A percentile compares a stretch with the other conserved stretches of the same genome.
Evolutionary conservation across 2,329 filamentous ascomycete genomes (phyloP).

Genomic region (Colletotrichum sp.): DNA sequence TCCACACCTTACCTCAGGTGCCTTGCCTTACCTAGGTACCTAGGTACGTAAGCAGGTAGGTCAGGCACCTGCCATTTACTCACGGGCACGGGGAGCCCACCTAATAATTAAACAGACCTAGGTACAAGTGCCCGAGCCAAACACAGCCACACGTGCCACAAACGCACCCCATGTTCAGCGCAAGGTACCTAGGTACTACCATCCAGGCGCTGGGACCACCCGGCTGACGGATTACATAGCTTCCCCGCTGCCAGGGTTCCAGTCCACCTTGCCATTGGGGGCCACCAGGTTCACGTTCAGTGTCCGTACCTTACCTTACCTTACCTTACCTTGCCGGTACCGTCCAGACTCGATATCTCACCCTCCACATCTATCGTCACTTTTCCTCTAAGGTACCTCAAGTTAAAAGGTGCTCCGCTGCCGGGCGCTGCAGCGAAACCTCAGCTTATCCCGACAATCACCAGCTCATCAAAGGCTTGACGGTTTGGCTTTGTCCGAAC

Average conservation of each 20-base stretch:
- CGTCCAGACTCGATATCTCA: background rate
- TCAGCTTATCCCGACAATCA: background rate
- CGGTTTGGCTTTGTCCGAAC: background rate
- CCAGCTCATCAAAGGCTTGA: background rate
- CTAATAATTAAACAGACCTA: background rate
- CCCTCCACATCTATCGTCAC: background rate
- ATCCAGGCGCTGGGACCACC: background rate
- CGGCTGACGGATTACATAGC: constrained; percentile 14
- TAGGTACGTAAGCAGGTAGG: background rate
- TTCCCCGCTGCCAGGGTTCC: constrained; percentile 9
- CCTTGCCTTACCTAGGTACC: too few species aligned
- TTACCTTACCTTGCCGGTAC: background rate
- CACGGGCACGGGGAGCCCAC: background rate
- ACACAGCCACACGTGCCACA: constrained; percentile 2
- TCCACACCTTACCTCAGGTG: background rate
- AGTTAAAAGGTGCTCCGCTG: background rate
- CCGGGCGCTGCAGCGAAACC: too few species aligned
- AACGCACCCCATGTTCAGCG: background rate
- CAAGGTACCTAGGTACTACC: background rate
- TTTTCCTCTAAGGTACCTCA: background rate
- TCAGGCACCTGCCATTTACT: background rate
- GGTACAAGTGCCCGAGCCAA: background rate
- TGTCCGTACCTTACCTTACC: background rate
- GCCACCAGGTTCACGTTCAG: background rate
- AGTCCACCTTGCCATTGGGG: constrained; percentile 5